A percentile compares a stretch with the other conserved stretches of the same genome.
Evolutionary conservation across 345 rosid genomes (phyloP).

Genomic region (Brassica cretica): DNA sequence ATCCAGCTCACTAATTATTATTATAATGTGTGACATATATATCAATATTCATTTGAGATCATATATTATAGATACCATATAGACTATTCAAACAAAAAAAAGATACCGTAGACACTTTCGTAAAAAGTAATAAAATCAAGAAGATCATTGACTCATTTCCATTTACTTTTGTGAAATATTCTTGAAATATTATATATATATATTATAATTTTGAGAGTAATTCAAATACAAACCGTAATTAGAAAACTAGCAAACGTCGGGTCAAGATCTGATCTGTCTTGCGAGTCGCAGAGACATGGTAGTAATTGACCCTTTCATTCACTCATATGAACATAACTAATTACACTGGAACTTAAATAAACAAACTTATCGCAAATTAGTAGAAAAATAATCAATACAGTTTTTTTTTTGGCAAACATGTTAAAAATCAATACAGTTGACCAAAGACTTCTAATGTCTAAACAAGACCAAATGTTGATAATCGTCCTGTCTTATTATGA

Average conservation of each 20-base stretch:
- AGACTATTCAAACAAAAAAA: no score
- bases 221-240: background rate
- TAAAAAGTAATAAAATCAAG: background rate
- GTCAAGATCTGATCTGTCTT: conserved; percentile 15
- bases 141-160: background rate
- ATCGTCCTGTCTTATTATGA: conserved; percentile 28
- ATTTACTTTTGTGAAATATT: background rate
- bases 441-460: conserved; percentile 37
- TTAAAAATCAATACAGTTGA: conserved; percentile 20
- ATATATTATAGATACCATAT: background rate
- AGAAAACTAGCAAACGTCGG: background rate
- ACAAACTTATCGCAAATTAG: conserved; percentile 28
- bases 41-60: background rate
- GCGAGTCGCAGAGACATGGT: conserved; percentile 38
- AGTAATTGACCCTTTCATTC: conserved; percentile 42
- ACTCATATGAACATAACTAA: conserved; percentile 26
- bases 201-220: background rate
- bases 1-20: background rate
- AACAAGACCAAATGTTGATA: conserved; percentile 34
- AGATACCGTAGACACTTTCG: no score
- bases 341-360: conserved; percentile 20
- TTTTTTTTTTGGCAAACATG: no score
- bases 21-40: background rate
- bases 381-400: background rate
- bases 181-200: background rate